Evolutionary conservation across 495 filamentous ascomycete species (phyloP), one percentile per base, ranked within the genome.

Genomic region (Aspergillus bertholletiae): DNA sequence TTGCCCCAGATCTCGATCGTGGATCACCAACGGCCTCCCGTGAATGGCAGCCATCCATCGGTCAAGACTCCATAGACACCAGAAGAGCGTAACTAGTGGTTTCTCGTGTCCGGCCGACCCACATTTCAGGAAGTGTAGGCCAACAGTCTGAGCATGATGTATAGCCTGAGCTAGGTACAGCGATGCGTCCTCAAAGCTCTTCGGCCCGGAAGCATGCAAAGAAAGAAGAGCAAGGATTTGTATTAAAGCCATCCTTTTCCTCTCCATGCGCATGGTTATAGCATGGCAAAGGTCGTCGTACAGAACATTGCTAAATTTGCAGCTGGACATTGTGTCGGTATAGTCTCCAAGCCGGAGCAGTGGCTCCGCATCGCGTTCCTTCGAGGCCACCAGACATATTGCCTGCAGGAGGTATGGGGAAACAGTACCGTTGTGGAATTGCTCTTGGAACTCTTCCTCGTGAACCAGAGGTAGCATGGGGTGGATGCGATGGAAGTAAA

Each of bases 51-150:
- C 72, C 30, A 80, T 81, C 22, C 84, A 68, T 30, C 79, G 73
- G 58, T 89, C 86, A 0, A 88, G 63, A 18, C 80, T 78, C 77
- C 83, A 87, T 7, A 88, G 55, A 53, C 79, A 84, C 69, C 81
- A 86, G 53, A 87, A 85, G 0, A 88, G 63, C 6, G 72, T 64
- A n/a, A 51, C 45, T 8, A 24, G 2, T 2, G 17, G 40, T 28
- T 46, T 56, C 3, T 79, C 75, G 3, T 47, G 63, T 48, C 21
- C 55, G 50, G 26, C 65, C 45, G 64, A 58, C 35, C 47, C 66
- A 27, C 8, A 57, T 21, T 54, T 68, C 17, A 56, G 70, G 46
- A 77, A 64, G 48, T 88, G 85, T 7, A 88, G 63, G 1, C 84
- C 85, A 22, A 87, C 64, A 0, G 84, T 83, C 28, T 85, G 80